Evolutionary conservation across 768 basidiomycete genomes (phyloP), one percentile per base, ranked within the genome.

Genomic region (Pleurotus sapidus): DNA sequence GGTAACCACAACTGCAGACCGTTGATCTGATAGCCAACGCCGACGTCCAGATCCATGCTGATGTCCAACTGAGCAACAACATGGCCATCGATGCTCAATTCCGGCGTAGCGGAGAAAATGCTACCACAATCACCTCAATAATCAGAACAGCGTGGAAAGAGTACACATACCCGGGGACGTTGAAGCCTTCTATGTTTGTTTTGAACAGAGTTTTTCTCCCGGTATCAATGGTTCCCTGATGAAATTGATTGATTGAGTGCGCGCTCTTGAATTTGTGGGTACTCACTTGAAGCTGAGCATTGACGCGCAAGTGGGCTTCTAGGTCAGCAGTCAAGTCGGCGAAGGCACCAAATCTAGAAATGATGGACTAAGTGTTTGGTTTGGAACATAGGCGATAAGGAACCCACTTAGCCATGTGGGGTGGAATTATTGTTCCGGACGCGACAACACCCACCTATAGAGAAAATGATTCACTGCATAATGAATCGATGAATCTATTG

Each of bases 311-410:
- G 14, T 24, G 15, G 15, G 51, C 38, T 11, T 53, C 51, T 15
- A 53, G n/a, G 23, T 53, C 51, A 39, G 51, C 51, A 18, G 51
- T 37, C n/a, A 53, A 37, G 39, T 37, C 51, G 15, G 51, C 51
- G 20, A 9, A 40, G 12, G 51, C 51, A n/a, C 51, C 51, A 24
- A 53, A 53, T 24, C 51, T 53, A 37, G 5, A 11, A 27, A 15
- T 11, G 30, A 30, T 30, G 7, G 8, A 8, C 30, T 30, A 8
- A 30, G 30, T 7, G 30, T 2, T 30, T 8, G 30, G 7, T 2
- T 9, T 30, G 30, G 30, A 30, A 30, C 30, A 8, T 30, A 6
- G 8, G 30, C 30, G 7, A 30, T 30, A 6, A 30, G 30, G 30
- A 24, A 39, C 51, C 24, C 9, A 40, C 38, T 24, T 53, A 14